Percentiles rank a stretch among this genome's conserved stretches.
These are phyloP conservation scores for Fusarium illudens DNA, from an alignment of 2,329 filamentous ascomycete species.

Conservation along the genomic window DNA sequence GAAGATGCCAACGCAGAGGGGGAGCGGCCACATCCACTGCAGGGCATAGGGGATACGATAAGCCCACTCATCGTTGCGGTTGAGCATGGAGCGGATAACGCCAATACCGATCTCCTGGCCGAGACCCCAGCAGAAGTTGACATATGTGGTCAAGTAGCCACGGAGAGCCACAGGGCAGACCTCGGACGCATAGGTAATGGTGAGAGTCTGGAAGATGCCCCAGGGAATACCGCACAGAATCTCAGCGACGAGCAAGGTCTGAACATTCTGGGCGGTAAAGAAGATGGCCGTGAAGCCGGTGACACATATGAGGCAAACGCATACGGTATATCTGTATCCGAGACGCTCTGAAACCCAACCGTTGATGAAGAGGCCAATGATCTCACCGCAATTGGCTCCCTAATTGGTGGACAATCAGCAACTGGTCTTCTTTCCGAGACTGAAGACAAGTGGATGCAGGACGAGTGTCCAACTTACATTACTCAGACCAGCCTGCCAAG, in stretches of 20 bases:
- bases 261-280: constrained; percentile 69
- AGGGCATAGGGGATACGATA: constrained; percentile 76
- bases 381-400: constrained; percentile 68
- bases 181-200: constrained; percentile 74
- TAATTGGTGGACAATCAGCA: constrained; percentile 38
- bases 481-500: constrained; percentile 70
- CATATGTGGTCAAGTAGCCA: constrained; percentile 76
- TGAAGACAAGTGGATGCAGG: not conserved
- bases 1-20: constrained; percentile 70
- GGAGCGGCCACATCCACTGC: constrained; percentile 81
- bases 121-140: constrained; percentile 82
- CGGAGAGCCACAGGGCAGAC: constrained; percentile 77
- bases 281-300: constrained; percentile 68
- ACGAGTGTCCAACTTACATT: constrained; percentile 51
- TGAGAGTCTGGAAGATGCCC: constrained; percentile 67
- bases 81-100: constrained; percentile 74
- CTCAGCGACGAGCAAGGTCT: constrained; percentile 67
- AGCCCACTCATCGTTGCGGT: constrained; percentile 72
- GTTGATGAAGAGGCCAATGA: constrained; percentile 72
- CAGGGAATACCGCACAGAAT: constrained; percentile 70
- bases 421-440: not conserved
- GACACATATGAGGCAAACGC: constrained; percentile 63
- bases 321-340: constrained; percentile 72
- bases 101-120: constrained; percentile 77
- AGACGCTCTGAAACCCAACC: constrained; percentile 72